Evolutionary conservation across 495 filamentous ascomycete species (phyloP), one percentile per base, ranked within the genome.

Genomic region (Penicillium goetzii): DNA sequence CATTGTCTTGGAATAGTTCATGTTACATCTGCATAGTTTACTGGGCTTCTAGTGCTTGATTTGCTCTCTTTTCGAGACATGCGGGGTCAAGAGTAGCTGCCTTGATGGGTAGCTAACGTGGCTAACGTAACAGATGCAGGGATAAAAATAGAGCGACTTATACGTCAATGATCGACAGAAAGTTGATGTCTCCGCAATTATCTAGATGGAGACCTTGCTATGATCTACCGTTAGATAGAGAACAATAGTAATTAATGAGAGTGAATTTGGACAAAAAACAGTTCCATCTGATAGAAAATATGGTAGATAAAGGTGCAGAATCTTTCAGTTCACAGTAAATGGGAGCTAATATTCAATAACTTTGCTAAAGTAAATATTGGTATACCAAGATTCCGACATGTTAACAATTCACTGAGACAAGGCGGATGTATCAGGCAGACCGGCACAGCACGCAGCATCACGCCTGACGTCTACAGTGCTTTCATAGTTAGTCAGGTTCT

Each of bases 11-110:
- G 15, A n/a, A 50, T 15, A 12, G 47, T 28, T 28, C 12, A 51
- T 51, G 47, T 51, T 51, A 51, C 47, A 51, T 51, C 47, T 51
- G 47, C 47, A 51, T 15, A 4, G 10, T 30, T 51, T 30, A 15
- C 25, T 30, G 0, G 25, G 14, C 14, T 28, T n/a, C 23, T 51
- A 25, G 12, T 1, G 14, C 47, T 51, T 51, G 12, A 51, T 51
- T 30, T 51, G 47, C 25, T 10, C 2, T 2, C 6, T 15, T n/a
- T 28, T 28, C 15, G n/a, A 30, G 47, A 26, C 26, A 51, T 51
- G 15, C 47, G 47, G 47, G 47, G 47, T 30, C n/a, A 9, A n/a
- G 4, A 51, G 25, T 10, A 51, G 47, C 14, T 17, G 15, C 25
- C 47, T 17, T 51, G 47, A 30, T 30, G 47, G 17, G 14, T 28